Base-by-base conservation (phyloP, 306 rosid species). In the Cajanus cajan region DNA sequence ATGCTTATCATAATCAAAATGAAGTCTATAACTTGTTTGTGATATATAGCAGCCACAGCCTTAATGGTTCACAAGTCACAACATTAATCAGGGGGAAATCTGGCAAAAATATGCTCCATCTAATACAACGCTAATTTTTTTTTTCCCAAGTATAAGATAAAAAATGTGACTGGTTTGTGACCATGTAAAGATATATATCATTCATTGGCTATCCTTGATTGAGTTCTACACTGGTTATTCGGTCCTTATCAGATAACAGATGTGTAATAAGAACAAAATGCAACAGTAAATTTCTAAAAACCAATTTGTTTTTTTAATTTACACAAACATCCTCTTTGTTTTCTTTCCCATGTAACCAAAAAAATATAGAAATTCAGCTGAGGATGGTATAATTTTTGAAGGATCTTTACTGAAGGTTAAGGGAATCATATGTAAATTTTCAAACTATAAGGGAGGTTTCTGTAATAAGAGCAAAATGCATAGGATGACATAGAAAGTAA, bases 311-410 rank as follows among this genome's bases (percentile, higher is more conserved):
- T 55, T 51, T 52, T 0, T 0, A 52, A 59, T 59, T 28, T 0
- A 59, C n/a, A 7, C 6, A 14, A 6, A 31, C 66, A 28, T 59
- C 40, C 2, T 25, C 19, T 54, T 9, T 57, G 22, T 31, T 61
- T 25, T 28, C 64, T 59, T 34, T 31, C 47, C 7, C 45, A 64
- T 64, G 15, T n/a, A 36, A 36, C 45, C 45, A 34, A 64, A 36
- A 16, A 4, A 8, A 36, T 58, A 66, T 48, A 2, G 6, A 50
- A 50, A 31, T 16, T 74, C 69, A 55, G 44, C 25, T 16, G 54
- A 65, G 19, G 28, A 21, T 48, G 74, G 73, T 50, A 8, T 34
- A 72, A 67, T 36, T 28, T 70, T 69, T 44, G 8, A 74, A 80
- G 66, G 67, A 25, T 12, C 7, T 15, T 45, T 68, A 7, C 15